phyloP scores from a whole-genome alignment of 345 rosid genomes.

The Bruguiera gymnorhiza region DNA sequence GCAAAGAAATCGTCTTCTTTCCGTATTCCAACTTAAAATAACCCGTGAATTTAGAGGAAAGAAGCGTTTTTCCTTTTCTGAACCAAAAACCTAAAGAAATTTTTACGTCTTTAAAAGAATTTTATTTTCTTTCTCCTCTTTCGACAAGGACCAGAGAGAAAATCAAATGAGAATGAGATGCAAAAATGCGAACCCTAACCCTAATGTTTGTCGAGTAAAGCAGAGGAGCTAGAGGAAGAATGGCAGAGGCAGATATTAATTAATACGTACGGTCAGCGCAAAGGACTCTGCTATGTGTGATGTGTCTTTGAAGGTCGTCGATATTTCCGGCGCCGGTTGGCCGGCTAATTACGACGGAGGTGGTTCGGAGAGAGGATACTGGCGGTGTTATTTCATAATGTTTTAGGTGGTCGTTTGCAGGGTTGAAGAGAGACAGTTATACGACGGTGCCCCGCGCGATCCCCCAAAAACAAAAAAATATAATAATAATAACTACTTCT shows the following conservation, averaged over 20 bases:
- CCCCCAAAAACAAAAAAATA: too few species aligned
- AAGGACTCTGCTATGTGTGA: too few species aligned
- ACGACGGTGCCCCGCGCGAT: too few species aligned
- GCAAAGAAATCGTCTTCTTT: background rate
- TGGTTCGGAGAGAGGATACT: conserved; percentile 25
- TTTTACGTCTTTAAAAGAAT: background rate
- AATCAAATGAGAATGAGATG: background rate
- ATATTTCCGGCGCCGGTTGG: conserved; percentile 1
- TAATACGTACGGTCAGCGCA: too few species aligned
- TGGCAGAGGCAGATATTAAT: background rate
- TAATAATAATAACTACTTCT: too few species aligned
- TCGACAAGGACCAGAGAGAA: background rate
- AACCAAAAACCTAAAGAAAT: too few species aligned
- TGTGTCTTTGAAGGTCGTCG: background rate
- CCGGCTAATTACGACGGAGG: conserved; percentile 23
- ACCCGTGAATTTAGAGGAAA: too few species aligned
- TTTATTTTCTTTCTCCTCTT: background rate
- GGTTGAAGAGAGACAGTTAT: too few species aligned
- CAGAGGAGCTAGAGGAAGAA: background rate
- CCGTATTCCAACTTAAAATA: background rate
- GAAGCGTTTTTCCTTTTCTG: too few species aligned
- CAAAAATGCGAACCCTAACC: background rate
- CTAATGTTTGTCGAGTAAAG: too few species aligned
- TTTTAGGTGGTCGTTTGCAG: too few species aligned
- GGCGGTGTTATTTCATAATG: background rate